Evolutionary conservation across 73 alveolate genomes (phyloP), one percentile per base, ranked within the genome.

Genomic region (Tetrahymena thermophila): DNA sequence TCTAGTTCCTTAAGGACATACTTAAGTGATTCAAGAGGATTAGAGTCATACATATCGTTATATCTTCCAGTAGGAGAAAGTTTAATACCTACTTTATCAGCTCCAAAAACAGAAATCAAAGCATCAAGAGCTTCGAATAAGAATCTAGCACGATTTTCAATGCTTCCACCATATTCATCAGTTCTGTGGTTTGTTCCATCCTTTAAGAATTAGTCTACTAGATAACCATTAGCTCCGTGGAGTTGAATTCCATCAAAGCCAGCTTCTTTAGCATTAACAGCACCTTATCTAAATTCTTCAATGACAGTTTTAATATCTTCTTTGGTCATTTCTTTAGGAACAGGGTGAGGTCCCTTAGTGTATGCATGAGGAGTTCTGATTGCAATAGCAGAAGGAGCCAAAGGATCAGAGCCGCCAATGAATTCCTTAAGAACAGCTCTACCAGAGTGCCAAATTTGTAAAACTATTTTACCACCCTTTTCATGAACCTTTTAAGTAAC

Each of bases 151-250:
- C 99, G 95, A 94, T 98, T 98, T 96, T 98, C 98, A 43, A 93
- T 85, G 35, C 95, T 50, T 14, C 99, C 99, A 17, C 99, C 99
- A 96, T 98, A 98, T 58, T 97, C 97, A 94, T 98, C 99, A 35
- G 96, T 96, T 93, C 99, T 98, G 35, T 96, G 84, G 94, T 98
- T 98, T 13, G 96, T 96, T 38, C 94, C 85, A 38, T 96, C 98
- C 57, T 97, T 96, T 35, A 98, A 93, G 95, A 98, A 98, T 94
- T 96, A 96, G 89, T 96, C 97, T 21, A 98, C 94, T 93, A 98
- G 35, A 37, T 97, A 98, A 38, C 98, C 98, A 93, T 98, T 97
- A 19, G 97, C 98, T 4, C 97, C 98, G 42, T 97, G 98, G 35
- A 98, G 56, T 97, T 98, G 97, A 25, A 98, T 93, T 6, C 98